Percentiles rank a stretch among this genome's conserved stretches.
Conservation (phyloP, 495 filamentous ascomycete genomes). For the Viridothelium virens region DNA sequence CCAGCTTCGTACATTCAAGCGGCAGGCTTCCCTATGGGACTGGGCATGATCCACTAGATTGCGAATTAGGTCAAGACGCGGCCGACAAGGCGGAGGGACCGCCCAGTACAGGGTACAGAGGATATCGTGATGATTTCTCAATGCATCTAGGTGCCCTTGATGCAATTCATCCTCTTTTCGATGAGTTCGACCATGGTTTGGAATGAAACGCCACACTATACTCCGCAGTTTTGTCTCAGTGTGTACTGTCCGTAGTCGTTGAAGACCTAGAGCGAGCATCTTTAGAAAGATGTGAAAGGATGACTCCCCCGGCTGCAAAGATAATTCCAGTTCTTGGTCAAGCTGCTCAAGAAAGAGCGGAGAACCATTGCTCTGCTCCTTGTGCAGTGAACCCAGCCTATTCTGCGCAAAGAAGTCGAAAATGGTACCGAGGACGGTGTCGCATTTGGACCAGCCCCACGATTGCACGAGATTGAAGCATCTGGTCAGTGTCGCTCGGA, state of each 20-base stretch:
- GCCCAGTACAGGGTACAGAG: constrained; percentile 84
- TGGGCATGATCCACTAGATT: constrained; percentile 67
- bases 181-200: constrained; percentile 81
- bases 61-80: constrained; percentile 61
- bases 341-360: constrained; percentile 72
- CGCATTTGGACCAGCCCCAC: constrained; percentile 85
- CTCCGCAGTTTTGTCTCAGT: constrained; percentile 67
- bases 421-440: constrained; percentile 64
- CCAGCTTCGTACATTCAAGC: constrained; percentile 78
- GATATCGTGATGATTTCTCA: constrained; percentile 91
- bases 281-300: constrained; percentile 94
- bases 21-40: constrained; percentile 80
- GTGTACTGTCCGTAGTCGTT: constrained; percentile 48
- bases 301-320: constrained; percentile 59
- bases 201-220: constrained; percentile 69
- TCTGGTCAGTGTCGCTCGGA: constrained; percentile 60
- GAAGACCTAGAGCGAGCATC: constrained; percentile 62
- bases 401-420: constrained; percentile 88
- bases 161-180: constrained; percentile 71
- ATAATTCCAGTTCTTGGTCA: constrained; percentile 51
- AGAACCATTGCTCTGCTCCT: constrained; percentile 69
- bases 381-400: constrained; percentile 61
- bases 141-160: constrained; percentile 69
- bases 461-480: constrained; percentile 69
- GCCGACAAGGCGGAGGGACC: constrained; percentile 62